phyloP scores from a whole-genome alignment of 441 rosid species.

The Omphalea diandra region DNA sequence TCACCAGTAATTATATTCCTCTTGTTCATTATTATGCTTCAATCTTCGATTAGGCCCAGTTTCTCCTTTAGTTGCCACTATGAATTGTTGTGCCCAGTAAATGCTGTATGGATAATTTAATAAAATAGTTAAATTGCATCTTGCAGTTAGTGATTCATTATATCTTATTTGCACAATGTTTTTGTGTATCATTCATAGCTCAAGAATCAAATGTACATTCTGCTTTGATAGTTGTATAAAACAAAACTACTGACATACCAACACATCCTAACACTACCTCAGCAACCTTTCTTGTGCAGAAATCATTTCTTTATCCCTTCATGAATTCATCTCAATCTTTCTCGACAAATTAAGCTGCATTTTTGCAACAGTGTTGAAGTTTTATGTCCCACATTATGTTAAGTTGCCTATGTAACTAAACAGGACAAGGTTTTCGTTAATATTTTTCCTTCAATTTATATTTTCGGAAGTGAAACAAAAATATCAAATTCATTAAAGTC shows the following conservation, averaged over 20 bases:
- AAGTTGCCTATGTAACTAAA: neutral
- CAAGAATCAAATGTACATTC: neutral
- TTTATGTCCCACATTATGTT: neutral
- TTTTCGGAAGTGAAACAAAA: neutral
- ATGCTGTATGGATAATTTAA: neutral
- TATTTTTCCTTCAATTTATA: neutral
- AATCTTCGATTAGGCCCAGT: neutral
- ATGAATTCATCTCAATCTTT: neutral
- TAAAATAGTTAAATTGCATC: neutral
- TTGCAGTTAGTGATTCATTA: neutral
- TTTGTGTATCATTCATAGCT: neutral
- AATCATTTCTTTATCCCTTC: neutral
- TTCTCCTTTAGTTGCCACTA: neutral
- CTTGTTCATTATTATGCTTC: neutral
- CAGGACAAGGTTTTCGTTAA: neutral
- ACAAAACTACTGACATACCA: too few species aligned
- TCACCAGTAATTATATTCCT: neutral
- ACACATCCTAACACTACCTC: neutral
- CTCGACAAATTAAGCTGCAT: neutral
- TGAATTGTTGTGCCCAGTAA: neutral
- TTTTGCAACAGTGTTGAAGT: neutral
- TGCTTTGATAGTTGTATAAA: neutral
- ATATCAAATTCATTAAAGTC: neutral
- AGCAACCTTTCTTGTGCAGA: neutral
- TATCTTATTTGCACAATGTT: neutral